Percentiles rank a stretch among this genome's conserved stretches.
phyloP scores from a whole-genome alignment of 164 flowering plant species.

The Taxillus chinensis region DNA sequence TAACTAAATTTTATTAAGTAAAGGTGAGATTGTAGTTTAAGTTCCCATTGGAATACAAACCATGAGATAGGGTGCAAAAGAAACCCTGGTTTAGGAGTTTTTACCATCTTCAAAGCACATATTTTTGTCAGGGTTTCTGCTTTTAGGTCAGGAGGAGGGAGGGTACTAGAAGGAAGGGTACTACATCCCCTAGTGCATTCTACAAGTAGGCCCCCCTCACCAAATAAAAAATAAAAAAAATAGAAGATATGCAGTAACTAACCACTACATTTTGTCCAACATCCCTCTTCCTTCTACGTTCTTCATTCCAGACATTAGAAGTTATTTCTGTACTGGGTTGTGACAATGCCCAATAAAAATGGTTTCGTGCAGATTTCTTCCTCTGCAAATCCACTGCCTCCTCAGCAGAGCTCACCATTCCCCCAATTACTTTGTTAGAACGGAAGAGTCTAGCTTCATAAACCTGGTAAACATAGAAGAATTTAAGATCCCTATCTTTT shows the following conservation, averaged over 20 bases:
- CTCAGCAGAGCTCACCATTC: conserved; percentile 58
- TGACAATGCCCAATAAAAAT: conserved; percentile 45
- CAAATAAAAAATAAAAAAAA: not conserved
- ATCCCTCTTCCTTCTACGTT: conserved; percentile 41
- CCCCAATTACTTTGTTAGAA: conserved; percentile 51
- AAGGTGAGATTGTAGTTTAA: too few relatives aligned
- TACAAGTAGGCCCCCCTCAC: too few relatives aligned
- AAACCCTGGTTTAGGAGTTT: too few relatives aligned
- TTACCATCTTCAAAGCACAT: too few relatives aligned
- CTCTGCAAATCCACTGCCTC: conserved; percentile 71
- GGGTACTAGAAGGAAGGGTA: too few relatives aligned
- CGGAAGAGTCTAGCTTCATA: conserved; percentile 85
- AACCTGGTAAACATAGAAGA: conserved; percentile 23
- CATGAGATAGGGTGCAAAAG: too few relatives aligned
- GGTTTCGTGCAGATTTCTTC: conserved; percentile 58
- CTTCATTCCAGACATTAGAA: conserved; percentile 24
- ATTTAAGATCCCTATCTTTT: not conserved
- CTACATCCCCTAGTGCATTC: too few relatives aligned
- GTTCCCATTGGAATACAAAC: too few relatives aligned
- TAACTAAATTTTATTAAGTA: too few relatives aligned
- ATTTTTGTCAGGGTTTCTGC: too few relatives aligned
- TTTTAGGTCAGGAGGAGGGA: too few relatives aligned
- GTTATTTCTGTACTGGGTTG: conserved; percentile 24
- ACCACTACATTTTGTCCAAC: conserved; percentile 59
- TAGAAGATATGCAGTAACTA: conserved; percentile 13